Base-by-base conservation (phyloP, 495 filamentous ascomycete species). In the Platismatia glauca region DNA sequence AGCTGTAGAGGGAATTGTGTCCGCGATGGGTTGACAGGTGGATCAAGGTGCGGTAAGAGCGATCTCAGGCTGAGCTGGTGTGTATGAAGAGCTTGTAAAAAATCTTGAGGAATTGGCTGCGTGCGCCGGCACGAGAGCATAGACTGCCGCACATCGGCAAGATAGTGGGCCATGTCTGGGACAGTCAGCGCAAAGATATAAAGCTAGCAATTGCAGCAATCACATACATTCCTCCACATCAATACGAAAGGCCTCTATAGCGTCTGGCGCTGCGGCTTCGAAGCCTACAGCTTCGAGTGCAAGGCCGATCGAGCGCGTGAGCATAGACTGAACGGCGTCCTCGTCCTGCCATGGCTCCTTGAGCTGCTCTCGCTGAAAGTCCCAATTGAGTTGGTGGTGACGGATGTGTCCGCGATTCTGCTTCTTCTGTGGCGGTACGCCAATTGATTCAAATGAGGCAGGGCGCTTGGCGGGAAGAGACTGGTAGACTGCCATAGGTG, bases 91-190 rank as follows among this genome's bases (percentile, higher is more conserved):
- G 85, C 86, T 66, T 82, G 79, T 52, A 86, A 79, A 69, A 89
- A 91, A 72, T 92, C 89, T 44, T 82, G 77, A 20, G 88, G 82
- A 18, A 84, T 83, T 5, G 87, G 81, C 55, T 81, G 76, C 20
- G 78, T 76, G 20, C 89, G 84, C 35, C 88, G 79, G 24, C 76
- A 76, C 18, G 80, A 74, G 35, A 77, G 72, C 84, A 90, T 88
- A 7, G 86, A 85, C 43, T 81, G 73, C 31, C 79, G 79, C 34
- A 89, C 76, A 57, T 78, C 73, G 22, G 77, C 76, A 16, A 84
- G 72, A 60, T 88, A 78, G 59, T 78, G 73, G 37, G 79, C 65
- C 70, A 87, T 81, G 76, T 88, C 84, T 87, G 50, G 61, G 18
- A 48, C 13, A 22, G 58, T 66, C 53, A 65, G 58, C 57, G 5